Evolutionary conservation across 2,329 filamentous ascomycete species (phyloP), one percentile per base, ranked within the genome.

Genomic region (Calonectria naviculata): DNA sequence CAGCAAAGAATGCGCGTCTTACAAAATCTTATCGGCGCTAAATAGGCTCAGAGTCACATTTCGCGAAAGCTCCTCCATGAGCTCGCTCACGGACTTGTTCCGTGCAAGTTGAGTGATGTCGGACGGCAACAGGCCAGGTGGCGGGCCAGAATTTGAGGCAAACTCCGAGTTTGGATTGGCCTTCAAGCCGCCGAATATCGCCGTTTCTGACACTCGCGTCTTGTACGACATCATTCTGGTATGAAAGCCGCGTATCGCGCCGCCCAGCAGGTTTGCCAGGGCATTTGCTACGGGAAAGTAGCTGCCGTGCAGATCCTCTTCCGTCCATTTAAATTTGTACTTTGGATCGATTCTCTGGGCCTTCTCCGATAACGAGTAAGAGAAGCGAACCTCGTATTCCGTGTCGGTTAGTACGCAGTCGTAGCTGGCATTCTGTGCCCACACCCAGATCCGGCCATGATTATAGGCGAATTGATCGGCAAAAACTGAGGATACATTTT

Each of bases 381-480:
- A 36, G 24, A 63, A 38, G 7, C n/a, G 8, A 5, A 34, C 19
- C 7, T 47, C 6, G 15, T 63, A 63, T 63, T 63, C 6, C 1
- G 60, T 63, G 29, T 63, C 60, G 13, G 60, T 61, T n/a, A 63
- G n/a, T 2, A 63, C 7, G 60, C 60, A 63, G 26, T 63, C 42
- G 13, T 63, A 63, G 0, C n/a, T 47, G 1, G 4, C 5, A n/a
- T 47, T 47, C n/a, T 63, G 60, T 12, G 60, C 41, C 41, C 41
- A 47, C 9, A 63, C 60, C 60, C 60, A 63, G 28, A 63, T 5
- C 7, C 42, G 28, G n/a, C 60, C 60, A 6, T 63, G 19, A 9
- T 63, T 63, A 36, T 61, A 61, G 9, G 5, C 3, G 26, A 19
- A 42, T 17, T 28, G 7, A 13, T 21, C 19, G n/a, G 49, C 5